Evolutionary conservation across 2,329 filamentous ascomycete genomes (phyloP), one percentile per base, ranked within the genome.

Genomic region (Apiospora saccharicola): DNA sequence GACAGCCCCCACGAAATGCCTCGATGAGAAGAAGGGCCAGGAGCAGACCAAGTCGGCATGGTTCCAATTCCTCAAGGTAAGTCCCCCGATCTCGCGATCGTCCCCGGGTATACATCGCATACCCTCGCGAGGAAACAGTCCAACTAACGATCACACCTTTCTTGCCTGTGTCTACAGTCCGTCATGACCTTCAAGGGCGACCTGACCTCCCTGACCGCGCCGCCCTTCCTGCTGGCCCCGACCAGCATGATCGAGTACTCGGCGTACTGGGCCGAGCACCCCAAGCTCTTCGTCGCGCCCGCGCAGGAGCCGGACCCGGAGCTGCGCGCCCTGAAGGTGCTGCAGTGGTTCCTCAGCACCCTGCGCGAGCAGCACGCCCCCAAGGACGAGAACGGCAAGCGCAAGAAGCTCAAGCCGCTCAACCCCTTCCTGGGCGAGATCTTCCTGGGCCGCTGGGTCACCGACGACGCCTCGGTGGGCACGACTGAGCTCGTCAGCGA

Each of bases 371-470:
- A 97, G 81, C 91, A 92, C 78, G 89, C 90, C 72, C 90, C 87
- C 79, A 88, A 89, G 73, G 97, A 94, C 80, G 95, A 98, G 77
- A 86, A 91, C 77, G 91, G 88, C 75, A 95, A 94, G 69, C 96
- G 94, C 79, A 96, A 98, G 87, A 98, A 98, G 90, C 68, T 78
- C 70, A 99, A 98, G 87, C 96, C 96, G 2, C 85, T 99, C 73
- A 98, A 99, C 80, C 96, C 96, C 0, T 98, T 99, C 84, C 85
- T 99, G 47, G 96, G 96, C 72, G 96, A 99, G 85, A 89, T 98
- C 46, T 98, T 98, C 84, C 83, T 98, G 41, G 96, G 96, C 34
- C 93, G 91, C 78, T 99, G 96, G 96, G 90, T 92, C 72, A 10
- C 37, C 37, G 37, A 41, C 37, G 94, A 97, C 79, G 88, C 90